phyloP scores from a whole-genome alignment of 2,329 filamentous ascomycete genomes.

The Aspergillus ruber region DNA sequence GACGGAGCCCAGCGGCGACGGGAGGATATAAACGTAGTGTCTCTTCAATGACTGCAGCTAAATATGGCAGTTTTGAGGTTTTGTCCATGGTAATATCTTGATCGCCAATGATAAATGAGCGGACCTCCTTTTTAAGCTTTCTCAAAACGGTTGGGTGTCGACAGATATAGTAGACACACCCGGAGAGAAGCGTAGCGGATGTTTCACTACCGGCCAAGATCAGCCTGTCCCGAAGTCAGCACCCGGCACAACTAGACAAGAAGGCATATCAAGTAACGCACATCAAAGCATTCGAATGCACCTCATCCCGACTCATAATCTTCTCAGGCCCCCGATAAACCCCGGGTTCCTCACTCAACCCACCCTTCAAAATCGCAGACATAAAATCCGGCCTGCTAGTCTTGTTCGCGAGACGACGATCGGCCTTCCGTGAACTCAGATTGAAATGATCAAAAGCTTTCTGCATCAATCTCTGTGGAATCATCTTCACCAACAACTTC shows the following conservation, averaged over 20 bases:
- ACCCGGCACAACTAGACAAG: not conserved
- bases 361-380: slow-evolving; percentile 18
- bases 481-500: slow-evolving; percentile 1
- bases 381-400: slow-evolving; percentile 3
- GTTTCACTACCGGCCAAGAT: slow-evolving; percentile 36
- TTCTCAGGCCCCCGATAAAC: slow-evolving; percentile 8
- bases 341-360: slow-evolving; percentile 12
- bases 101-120: slow-evolving; percentile 15
- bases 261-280: slow-evolving; percentile 3
- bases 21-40: slow-evolving; percentile 39
- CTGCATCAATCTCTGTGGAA: slow-evolving; percentile 3
- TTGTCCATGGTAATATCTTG: slow-evolving; percentile 26
- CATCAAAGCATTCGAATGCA: slow-evolving; percentile 22
- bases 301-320: slow-evolving; percentile 19
- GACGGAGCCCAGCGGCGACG: slow-evolving; percentile 12
- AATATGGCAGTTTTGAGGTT: slow-evolving; percentile 27
- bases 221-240: slow-evolving; percentile 16
- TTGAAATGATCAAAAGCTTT: not conserved
- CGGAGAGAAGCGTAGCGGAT: slow-evolving; percentile 35
- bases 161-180: slow-evolving; percentile 26
- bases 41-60: slow-evolving; percentile 42
- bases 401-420: not conserved
- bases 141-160: slow-evolving; percentile 11
- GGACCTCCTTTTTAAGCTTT: slow-evolving; percentile 18
- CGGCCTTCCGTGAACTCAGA: not conserved